phyloP scores from a whole-genome alignment of 2,329 filamentous ascomycete genomes.

The Elsinoe perseae region DNA sequence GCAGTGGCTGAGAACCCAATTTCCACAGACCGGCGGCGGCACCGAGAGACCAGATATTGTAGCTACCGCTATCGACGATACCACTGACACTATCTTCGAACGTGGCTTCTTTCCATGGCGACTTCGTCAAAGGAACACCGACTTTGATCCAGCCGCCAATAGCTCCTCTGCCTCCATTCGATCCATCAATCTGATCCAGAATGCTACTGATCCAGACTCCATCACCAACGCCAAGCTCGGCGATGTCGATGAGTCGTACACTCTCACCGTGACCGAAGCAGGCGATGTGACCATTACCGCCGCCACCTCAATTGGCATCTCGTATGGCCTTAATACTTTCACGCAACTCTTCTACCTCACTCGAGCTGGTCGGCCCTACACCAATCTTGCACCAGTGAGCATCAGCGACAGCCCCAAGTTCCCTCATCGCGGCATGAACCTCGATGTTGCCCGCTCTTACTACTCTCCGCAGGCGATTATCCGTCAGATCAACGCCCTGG shows the following conservation, averaged over 20 bases:
- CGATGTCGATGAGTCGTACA: slow-evolving; percentile 69
- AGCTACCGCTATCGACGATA: slow-evolving; percentile 43
- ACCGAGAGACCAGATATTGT: slow-evolving; percentile 33
- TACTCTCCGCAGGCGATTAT: slow-evolving; percentile 61
- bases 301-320: slow-evolving; percentile 58
- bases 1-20: slow-evolving; percentile 15
- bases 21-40: slow-evolving; percentile 9
- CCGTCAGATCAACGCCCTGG: slow-evolving; percentile 65
- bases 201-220: slow-evolving; percentile 43
- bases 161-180: slow-evolving; percentile 46
- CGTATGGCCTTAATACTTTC: slow-evolving; percentile 68
- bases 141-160: slow-evolving; percentile 53
- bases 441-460: slow-evolving; percentile 70
- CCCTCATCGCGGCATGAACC: slow-evolving; percentile 66
- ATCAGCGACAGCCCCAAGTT: slow-evolving; percentile 70
- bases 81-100: slow-evolving; percentile 57
- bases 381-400: slow-evolving; percentile 58
- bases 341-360: slow-evolving; percentile 72
- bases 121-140: slow-evolving; percentile 55
- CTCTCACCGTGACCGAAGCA: slow-evolving; percentile 49
- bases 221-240: slow-evolving; percentile 55
- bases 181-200: slow-evolving; percentile 56
- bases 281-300: slow-evolving; percentile 58
- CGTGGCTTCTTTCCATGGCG: slow-evolving; percentile 71
- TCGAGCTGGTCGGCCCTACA: slow-evolving; percentile 55